A percentile compares a stretch with the other conserved stretches of the same genome.
These are phyloP conservation scores for Chlamydomonas eustigma DNA, from an alignment of 139 green algal genomes.

Conservation along the genomic window DNA sequence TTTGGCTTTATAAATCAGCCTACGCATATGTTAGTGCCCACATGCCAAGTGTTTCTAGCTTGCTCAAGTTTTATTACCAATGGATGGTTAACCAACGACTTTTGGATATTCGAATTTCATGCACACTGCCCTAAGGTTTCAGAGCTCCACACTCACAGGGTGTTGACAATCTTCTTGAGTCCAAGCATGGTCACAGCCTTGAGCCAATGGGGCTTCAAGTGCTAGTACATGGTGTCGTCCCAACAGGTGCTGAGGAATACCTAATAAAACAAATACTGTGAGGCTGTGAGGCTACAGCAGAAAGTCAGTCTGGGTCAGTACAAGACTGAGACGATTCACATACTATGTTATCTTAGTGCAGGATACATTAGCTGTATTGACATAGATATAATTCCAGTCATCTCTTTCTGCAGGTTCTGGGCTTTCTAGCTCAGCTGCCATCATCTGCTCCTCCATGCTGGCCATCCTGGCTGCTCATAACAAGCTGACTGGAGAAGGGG, in stretches of 20 bases:
- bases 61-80: too few relatives aligned
- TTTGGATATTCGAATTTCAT: too few relatives aligned
- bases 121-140: too few relatives aligned
- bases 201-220: constrained; percentile 6
- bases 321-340: too few relatives aligned
- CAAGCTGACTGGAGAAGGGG: neutral
- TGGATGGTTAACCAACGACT: too few relatives aligned
- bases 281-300: too few relatives aligned
- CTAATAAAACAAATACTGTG: neutral
- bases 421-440: constrained; percentile 81
- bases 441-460: constrained; percentile 82
- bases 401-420: constrained; percentile 61
- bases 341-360: too few relatives aligned
- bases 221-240: constrained; percentile 6
- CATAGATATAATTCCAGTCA: too few relatives aligned
- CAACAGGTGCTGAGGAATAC: neutral
- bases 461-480: constrained; percentile 66
- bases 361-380: too few relatives aligned
- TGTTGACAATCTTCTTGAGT: neutral
- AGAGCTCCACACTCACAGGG: neutral
- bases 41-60: too few relatives aligned
- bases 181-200: neutral
- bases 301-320: too few relatives aligned
- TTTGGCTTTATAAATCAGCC: neutral
- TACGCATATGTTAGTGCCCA: neutral